phyloP scores from a whole-genome alignment of 345 rosid genomes.

The Pelargonium nanum region DNA sequence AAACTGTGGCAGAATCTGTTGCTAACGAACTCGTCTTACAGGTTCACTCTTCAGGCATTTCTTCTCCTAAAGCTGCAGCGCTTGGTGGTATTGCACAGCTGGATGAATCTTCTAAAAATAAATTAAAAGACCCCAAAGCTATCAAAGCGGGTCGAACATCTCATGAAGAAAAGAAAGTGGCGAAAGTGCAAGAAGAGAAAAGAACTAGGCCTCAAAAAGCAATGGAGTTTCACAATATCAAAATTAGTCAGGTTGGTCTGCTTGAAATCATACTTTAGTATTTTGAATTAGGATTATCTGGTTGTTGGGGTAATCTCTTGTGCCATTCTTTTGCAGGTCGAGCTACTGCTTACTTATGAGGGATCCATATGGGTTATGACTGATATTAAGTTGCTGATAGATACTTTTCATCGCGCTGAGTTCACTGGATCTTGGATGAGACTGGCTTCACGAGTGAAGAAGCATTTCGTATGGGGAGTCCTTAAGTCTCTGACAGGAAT shows the following conservation, averaged over 20 bases:
- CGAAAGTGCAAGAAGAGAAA: conserved; percentile 71
- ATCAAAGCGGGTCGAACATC: conserved; percentile 70
- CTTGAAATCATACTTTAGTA: not conserved
- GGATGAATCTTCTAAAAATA: conserved; percentile 59
- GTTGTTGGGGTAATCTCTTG: conserved; percentile 5
- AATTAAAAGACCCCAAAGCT: conserved; percentile 54
- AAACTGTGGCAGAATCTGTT: conserved; percentile 79
- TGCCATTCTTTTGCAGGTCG: conserved; percentile 47
- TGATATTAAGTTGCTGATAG: conserved; percentile 94
- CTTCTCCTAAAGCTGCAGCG: conserved; percentile 38
- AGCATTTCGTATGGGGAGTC: conserved; percentile 97
- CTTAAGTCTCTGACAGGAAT: conserved; percentile 94
- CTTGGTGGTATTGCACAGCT: conserved; percentile 43
- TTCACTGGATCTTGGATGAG: conserved; percentile 96
- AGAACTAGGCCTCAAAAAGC: conserved; percentile 76
- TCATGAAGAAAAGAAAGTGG: conserved; percentile 81
- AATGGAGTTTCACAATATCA: conserved; percentile 88
- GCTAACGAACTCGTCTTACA: conserved; percentile 77
- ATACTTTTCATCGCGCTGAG: conserved; percentile 77
- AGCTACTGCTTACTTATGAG: conserved; percentile 78
- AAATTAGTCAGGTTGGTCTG: conserved; percentile 73
- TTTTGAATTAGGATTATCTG: not conserved
- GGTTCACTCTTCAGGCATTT: conserved; percentile 39
- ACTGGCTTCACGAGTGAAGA: conserved; percentile 94
- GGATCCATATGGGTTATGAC: conserved; percentile 92